Evolutionary conservation across 78 protist genomes (phyloP), one percentile per base, ranked within the genome.

Genomic region (Paratrimastix pyriformis): DNA sequence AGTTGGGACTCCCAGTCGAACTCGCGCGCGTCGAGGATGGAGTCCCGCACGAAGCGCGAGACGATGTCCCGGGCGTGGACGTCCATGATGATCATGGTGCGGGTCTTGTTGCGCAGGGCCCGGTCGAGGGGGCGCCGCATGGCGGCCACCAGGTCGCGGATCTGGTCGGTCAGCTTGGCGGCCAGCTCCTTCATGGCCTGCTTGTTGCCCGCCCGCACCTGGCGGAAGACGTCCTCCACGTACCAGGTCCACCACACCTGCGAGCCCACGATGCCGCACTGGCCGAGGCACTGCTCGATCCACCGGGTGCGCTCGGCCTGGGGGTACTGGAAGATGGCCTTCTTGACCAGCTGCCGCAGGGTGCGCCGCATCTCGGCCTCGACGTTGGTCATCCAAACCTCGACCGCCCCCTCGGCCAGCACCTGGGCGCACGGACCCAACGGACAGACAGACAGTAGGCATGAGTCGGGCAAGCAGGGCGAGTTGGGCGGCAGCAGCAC

Each of bases 201-300:
- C 72, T 81, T 88, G 70, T 86, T 77, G 26, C 92, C 91, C 39
- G 64, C 29, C n/a, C 50, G 35, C 9, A 90, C 87, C n/a, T 38
- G 55, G 11, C 46, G 40, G 85, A 93, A 93, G 46, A 60, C 84
- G 43, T 90, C 90, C 42, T 88, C 90, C 9, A 87, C 84, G 64
- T 87, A 84, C 82, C 78, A 90, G 21, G 97, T 93, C 94, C 94
- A 93, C 93, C 93, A 93, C 33, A 93, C 82, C 71, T 93, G 89
- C 33, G 81, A 52, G 24, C 84, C 93, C 2, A 74, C 74, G 48
- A 77, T 72, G 15, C 40, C 35, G 54, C 50, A 57, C 93, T 87
- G 87, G 40, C 91, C 92, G 3, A 68, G 75, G 33, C 38, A 58
- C n/a, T 1, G 3, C n/a, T 29, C 7, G 18, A 87, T 48, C 93